A percentile compares a stretch with the other conserved stretches of the same genome.
These are phyloP conservation scores for Rhododendron mucronatum DNA, from an alignment of 148 eudicot genomes.

Conservation along the genomic window DNA sequence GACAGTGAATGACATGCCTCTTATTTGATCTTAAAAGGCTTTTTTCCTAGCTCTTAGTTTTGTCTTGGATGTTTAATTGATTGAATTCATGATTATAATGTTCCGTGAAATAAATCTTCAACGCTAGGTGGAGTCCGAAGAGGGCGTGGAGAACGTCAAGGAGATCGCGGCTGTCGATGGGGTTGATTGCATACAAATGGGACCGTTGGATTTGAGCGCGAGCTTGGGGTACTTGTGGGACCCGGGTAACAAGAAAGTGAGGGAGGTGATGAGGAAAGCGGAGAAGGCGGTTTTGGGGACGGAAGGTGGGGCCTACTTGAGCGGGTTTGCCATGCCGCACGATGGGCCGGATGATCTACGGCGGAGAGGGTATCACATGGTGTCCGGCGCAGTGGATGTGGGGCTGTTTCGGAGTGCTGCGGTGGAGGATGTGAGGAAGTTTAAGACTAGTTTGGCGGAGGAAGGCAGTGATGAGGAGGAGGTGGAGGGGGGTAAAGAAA, in stretches of 20 bases:
- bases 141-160: conserved; percentile 44
- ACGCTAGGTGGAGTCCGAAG: conserved; percentile 49
- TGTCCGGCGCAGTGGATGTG: conserved; percentile 71
- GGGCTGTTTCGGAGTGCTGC: conserved; percentile 66
- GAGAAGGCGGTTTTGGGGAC: conserved; percentile 52
- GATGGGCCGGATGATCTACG: conserved; percentile 45
- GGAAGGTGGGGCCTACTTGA: conserved; percentile 38
- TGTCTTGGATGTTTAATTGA: not conserved
- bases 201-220: conserved; percentile 86
- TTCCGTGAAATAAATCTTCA: not conserved
- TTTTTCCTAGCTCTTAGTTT: not conserved
- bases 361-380: conserved; percentile 80
- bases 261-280: conserved; percentile 40
- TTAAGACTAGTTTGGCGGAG: conserved; percentile 37
- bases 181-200: conserved; percentile 87
- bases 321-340: conserved; percentile 80
- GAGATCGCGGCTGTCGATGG: conserved; percentile 85
- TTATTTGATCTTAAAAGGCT: not conserved
- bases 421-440: conserved; percentile 73
- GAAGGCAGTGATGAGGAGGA: conserved; percentile 15
- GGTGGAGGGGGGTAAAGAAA: conserved; percentile 8
- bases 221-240: conserved; percentile 88
- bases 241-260: conserved; percentile 81
- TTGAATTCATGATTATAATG: not conserved
- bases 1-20: not conserved